Conservation (phyloP, 139 green algal genomes). For the Yamagishiella unicocca region DNA sequence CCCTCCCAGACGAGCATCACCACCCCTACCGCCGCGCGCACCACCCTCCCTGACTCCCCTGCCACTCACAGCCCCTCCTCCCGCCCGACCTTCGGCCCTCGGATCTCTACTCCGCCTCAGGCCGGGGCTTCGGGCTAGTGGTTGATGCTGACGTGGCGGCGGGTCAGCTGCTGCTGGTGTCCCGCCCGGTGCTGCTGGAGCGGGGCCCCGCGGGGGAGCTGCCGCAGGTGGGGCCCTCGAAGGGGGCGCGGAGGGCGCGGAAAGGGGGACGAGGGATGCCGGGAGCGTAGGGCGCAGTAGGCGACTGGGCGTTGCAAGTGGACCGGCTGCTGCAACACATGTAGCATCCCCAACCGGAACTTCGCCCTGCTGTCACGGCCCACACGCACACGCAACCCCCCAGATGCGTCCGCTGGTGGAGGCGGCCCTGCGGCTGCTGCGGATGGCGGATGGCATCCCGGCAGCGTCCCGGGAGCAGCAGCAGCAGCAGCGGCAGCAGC, state of each 20-base stretch:
- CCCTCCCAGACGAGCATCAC: too few species aligned
- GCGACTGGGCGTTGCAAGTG: too few species aligned
- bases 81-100: too few species aligned
- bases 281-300: too few species aligned
- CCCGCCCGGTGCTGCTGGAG: neutral
- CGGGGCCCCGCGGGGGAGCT: neutral
- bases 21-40: too few species aligned
- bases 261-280: neutral
- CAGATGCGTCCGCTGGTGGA: constrained; percentile 1
- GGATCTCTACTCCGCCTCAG: neutral
- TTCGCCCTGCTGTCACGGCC: too few species aligned
- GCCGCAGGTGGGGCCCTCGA: neutral
- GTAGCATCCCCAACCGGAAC: too few species aligned
- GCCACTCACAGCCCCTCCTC: neutral
- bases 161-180: constrained; percentile 41
- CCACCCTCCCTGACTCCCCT: neutral
- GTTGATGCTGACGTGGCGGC: neutral
- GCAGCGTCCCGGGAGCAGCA: neutral
- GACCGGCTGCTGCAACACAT: too few species aligned
- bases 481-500: neutral
- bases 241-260: neutral
- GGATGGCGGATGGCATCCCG: neutral
- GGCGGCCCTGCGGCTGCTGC: constrained; percentile 12
- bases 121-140: constrained; percentile 44
- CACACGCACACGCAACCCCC: too few species aligned